Conservation (phyloP, 495 filamentous ascomycete species). For the Aspergillus funiculosus region DNA sequence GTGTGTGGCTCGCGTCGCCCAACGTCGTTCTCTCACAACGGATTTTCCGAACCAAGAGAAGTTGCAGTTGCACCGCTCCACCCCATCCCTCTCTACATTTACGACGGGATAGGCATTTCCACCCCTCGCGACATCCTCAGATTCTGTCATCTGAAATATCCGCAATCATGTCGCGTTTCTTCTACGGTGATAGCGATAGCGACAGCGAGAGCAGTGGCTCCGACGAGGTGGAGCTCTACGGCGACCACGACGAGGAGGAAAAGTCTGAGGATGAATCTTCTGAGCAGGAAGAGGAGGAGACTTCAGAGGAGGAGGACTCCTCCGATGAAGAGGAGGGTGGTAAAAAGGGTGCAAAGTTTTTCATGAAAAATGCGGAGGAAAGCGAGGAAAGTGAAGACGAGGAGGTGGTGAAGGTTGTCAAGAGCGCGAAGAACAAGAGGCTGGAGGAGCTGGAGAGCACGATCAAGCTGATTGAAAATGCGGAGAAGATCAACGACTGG, state of each 20-base stretch:
- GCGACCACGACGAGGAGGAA: constrained; percentile 64
- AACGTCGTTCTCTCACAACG: constrained; percentile 33
- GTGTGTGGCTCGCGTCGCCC: constrained; percentile 41
- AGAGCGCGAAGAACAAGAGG: constrained; percentile 97
- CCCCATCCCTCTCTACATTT: background rate
- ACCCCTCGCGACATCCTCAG: constrained; percentile 18
- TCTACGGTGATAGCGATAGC: constrained; percentile 86
- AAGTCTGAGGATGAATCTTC: constrained; percentile 62
- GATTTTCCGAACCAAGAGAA: constrained; percentile 24
- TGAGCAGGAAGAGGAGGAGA: constrained; percentile 63
- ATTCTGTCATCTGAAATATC: constrained; percentile 17
- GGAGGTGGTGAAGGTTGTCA: constrained; percentile 73
- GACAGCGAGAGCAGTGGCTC: constrained; percentile 69
- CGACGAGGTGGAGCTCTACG: constrained; percentile 89
- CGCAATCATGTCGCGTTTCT: constrained; percentile 76
- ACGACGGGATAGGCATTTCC: constrained; percentile 8
- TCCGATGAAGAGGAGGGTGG: constrained; percentile 58
- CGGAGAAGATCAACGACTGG: constrained; percentile 96
- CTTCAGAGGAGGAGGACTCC: constrained; percentile 64
- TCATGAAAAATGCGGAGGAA: constrained; percentile 71
- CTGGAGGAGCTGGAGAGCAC: constrained; percentile 87
- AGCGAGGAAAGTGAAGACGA: constrained; percentile 83
- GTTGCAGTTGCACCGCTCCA: constrained; percentile 11
- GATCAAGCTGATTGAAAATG: constrained; percentile 88
- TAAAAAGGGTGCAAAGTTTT: constrained; percentile 67